These are phyloP conservation scores for Bombardia bombarda DNA, from an alignment of 495 filamentous ascomycete genomes.

Conservation along the genomic window DNA sequence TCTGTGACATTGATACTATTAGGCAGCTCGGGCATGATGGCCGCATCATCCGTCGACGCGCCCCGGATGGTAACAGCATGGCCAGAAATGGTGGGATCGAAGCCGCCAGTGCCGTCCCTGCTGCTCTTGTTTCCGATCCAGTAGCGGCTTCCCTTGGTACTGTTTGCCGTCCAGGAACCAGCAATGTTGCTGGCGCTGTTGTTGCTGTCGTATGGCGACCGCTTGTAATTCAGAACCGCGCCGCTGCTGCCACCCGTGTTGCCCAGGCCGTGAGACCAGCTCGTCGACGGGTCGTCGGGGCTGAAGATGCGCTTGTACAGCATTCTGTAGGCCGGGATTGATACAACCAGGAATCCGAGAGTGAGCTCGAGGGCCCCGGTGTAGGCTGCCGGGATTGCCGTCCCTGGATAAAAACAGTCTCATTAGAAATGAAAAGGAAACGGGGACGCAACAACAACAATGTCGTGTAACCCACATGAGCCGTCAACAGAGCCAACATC, in stretches of 20 bases:
- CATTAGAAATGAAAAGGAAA: too few species aligned
- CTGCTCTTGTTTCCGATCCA: neutral
- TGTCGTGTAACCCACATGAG: neutral
- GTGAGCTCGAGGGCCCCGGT: neutral
- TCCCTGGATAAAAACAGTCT: too few species aligned
- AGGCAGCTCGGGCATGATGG: neutral
- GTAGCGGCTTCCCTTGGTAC: neutral
- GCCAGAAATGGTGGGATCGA: neutral
- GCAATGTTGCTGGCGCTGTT: neutral
- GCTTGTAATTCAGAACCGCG: neutral
- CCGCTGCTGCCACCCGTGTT: neutral
- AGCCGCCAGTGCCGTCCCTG: neutral
- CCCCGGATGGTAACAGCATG: neutral
- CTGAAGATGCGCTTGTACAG: neutral
- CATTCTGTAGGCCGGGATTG: neutral
- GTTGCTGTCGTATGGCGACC: neutral
- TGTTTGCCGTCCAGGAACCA: neutral
- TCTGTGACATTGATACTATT: neutral
- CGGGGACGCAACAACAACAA: too few species aligned
- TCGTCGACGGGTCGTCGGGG: slow-evolving; percentile 1
- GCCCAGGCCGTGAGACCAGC: neutral
- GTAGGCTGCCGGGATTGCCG: neutral
- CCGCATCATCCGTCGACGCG: neutral
- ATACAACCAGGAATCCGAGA: neutral
- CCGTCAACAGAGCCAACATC: neutral